These are phyloP conservation scores for Hypoxylon crocopeplum DNA, from an alignment of 495 filamentous ascomycete genomes.

Conservation along the genomic window DNA sequence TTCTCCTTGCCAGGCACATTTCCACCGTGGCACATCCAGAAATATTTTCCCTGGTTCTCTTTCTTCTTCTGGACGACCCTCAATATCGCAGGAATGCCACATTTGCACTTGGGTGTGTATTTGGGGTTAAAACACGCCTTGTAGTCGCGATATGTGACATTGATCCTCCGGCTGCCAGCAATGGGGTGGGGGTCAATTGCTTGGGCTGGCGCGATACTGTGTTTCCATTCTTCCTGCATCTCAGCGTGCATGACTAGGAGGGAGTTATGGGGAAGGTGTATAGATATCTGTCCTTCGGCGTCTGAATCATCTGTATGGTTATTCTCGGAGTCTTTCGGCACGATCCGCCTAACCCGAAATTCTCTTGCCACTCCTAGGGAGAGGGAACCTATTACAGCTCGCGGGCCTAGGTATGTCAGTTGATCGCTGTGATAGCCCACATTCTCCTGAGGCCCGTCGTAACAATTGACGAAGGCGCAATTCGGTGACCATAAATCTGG, in stretches of 20 bases:
- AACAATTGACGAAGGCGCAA: slow-evolving; percentile 93
- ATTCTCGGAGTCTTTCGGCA: slow-evolving; percentile 55
- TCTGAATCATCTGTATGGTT: slow-evolving; percentile 55
- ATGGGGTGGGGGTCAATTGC: slow-evolving; percentile 83
- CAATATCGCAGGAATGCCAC: slow-evolving; percentile 73
- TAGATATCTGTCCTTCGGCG: slow-evolving; percentile 81
- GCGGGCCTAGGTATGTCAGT: slow-evolving; percentile 89
- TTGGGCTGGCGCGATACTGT: slow-evolving; percentile 74
- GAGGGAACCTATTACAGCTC: slow-evolving; percentile 85
- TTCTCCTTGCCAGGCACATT: slow-evolving; percentile 76
- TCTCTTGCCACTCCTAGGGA: slow-evolving; percentile 89
- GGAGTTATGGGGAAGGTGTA: slow-evolving; percentile 93
- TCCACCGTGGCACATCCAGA: slow-evolving; percentile 91
- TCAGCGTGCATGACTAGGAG: slow-evolving; percentile 94
- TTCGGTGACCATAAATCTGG: slow-evolving; percentile 79
- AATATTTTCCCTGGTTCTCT: slow-evolving; percentile 79
- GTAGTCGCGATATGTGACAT: slow-evolving; percentile 93
- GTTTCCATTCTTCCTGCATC: slow-evolving; percentile 84
- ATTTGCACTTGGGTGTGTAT: slow-evolving; percentile 67
- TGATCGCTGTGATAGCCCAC: slow-evolving; percentile 95
- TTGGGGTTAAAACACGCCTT: slow-evolving; percentile 75
- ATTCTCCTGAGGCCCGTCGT: slow-evolving; percentile 75
- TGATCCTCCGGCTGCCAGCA: slow-evolving; percentile 79
- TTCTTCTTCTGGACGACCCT: slow-evolving; percentile 79
- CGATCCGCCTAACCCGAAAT: slow-evolving; percentile 81